Conservation (phyloP, 2,329 filamentous ascomycete genomes). For the Ophiostoma quercus region DNA sequence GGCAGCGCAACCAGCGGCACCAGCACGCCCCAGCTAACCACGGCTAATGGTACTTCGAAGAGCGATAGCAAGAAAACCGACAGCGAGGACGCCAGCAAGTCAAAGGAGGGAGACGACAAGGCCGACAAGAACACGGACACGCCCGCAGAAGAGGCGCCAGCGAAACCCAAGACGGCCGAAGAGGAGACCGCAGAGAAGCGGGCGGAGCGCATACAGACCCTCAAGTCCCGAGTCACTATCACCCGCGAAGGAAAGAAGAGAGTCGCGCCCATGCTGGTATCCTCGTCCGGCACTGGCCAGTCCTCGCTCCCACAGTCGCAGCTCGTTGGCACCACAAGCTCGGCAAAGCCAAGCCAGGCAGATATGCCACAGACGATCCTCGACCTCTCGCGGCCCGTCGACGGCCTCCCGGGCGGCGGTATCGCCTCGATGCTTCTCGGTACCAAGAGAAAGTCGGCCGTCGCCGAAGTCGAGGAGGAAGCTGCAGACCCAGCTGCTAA, state of each 20-base stretch:
- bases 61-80: slow-evolving; percentile 26
- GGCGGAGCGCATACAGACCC: slow-evolving; percentile 49
- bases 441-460: slow-evolving; percentile 80
- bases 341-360: slow-evolving; percentile 56
- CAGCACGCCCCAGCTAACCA: slow-evolving; percentile 18
- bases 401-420: slow-evolving; percentile 85
- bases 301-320: slow-evolving; percentile 87
- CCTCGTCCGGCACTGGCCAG: slow-evolving; percentile 77
- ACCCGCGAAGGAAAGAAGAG: slow-evolving; percentile 97
- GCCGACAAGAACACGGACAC: neutral
- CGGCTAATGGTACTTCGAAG: slow-evolving; percentile 31
- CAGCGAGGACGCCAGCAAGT: slow-evolving; percentile 22
- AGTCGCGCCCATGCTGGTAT: slow-evolving; percentile 85
- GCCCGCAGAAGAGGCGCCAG: neutral
- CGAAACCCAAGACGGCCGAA: slow-evolving; percentile 32
- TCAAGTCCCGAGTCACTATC: slow-evolving; percentile 89
- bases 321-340: slow-evolving; percentile 66
- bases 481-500: slow-evolving; percentile 29
- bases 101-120: slow-evolving; percentile 26
- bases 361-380: slow-evolving; percentile 77
- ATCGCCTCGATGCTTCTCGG: slow-evolving; percentile 80
- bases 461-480: slow-evolving; percentile 73
- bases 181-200: slow-evolving; percentile 49
- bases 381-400: slow-evolving; percentile 88
- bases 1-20: slow-evolving; percentile 35